Conservation (phyloP, 2,329 filamentous ascomycete species). For the Aspergillus melleus region DNA sequence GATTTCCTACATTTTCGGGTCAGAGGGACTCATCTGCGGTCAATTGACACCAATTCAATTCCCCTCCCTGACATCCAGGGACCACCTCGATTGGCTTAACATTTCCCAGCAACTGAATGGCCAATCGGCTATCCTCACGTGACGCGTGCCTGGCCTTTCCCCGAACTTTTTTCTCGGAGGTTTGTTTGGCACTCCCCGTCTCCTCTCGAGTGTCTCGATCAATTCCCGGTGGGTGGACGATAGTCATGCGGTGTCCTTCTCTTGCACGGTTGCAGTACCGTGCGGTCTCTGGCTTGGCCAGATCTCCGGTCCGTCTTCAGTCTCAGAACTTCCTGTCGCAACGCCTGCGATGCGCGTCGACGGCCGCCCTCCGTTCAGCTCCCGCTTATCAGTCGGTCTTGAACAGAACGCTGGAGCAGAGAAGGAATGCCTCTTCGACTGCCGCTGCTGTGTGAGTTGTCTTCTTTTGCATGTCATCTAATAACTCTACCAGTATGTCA, state of each 20-base stretch:
- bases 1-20: too few relatives aligned
- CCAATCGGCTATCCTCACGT: constrained; percentile 27
- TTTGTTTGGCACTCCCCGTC: constrained; percentile 20
- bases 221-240: constrained; percentile 28
- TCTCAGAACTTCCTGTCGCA: constrained; percentile 37
- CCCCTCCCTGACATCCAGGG: background rate
- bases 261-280: constrained; percentile 41
- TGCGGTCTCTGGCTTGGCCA: constrained; percentile 38
- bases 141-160: constrained; percentile 35
- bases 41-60: background rate
- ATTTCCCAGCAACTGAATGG: constrained; percentile 15
- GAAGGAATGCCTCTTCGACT: constrained; percentile 43
- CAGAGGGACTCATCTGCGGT: background rate
- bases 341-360: constrained; percentile 37
- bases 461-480: background rate
- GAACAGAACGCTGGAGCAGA: constrained; percentile 44
- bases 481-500: background rate
- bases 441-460: constrained; percentile 46
- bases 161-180: constrained; percentile 39
- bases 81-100: background rate
- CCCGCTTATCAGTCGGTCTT: constrained; percentile 38
- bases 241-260: constrained; percentile 43
- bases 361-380: constrained; percentile 35
- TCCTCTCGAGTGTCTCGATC: constrained; percentile 18
- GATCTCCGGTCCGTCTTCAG: constrained; percentile 34